phyloP scores from a whole-genome alignment of 495 filamentous ascomycete genomes.

The Neurospora sp. region DNA sequence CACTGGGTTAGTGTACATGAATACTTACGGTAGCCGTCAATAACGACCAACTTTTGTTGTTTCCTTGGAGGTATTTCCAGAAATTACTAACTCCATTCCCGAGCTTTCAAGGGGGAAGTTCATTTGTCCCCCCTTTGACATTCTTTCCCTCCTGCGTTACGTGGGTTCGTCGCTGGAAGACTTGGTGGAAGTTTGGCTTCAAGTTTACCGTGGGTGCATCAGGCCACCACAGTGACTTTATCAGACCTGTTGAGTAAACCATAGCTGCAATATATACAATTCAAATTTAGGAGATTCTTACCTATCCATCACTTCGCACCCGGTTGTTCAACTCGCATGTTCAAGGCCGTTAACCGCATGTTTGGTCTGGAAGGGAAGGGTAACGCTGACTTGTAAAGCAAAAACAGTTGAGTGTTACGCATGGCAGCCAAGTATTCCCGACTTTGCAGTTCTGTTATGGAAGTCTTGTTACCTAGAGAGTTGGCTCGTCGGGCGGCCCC shows the following conservation, averaged over 20 bases:
- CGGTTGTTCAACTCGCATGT: neutral
- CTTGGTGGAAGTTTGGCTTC: neutral
- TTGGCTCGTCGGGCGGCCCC: neutral
- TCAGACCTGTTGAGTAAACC: neutral
- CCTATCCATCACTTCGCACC: neutral
- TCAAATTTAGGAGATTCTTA: neutral
- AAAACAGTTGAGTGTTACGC: neutral
- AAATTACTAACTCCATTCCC: neutral
- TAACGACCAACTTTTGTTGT: no score
- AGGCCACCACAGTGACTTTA: neutral
- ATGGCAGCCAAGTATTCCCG: neutral
- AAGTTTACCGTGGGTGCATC: neutral
- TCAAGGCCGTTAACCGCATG: neutral
- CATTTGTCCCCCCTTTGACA: neutral
- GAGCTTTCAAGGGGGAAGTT: neutral
- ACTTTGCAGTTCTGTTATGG: neutral
- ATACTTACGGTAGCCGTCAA: no score
- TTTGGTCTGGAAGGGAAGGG: neutral
- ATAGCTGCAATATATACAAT: neutral
- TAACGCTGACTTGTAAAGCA: neutral
- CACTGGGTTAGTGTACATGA: no score
- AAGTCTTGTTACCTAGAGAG: neutral
- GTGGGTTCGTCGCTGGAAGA: neutral
- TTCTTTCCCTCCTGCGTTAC: neutral
- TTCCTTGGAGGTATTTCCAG: neutral